These are phyloP conservation scores for Arthrinium puccinioides DNA, from an alignment of 2,329 filamentous ascomycete species.

Conservation along the genomic window DNA sequence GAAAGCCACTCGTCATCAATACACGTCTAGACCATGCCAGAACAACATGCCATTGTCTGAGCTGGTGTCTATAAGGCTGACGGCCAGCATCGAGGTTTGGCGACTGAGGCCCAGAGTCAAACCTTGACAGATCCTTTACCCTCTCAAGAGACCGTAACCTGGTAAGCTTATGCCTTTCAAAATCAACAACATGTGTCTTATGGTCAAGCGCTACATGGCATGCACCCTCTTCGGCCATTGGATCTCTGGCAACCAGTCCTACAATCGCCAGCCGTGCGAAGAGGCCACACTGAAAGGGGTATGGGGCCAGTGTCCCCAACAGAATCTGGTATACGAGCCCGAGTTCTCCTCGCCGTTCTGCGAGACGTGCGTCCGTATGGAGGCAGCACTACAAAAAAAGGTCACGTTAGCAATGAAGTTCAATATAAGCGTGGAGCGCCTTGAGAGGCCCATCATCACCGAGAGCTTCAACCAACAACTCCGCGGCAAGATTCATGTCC, in stretches of 20 bases:
- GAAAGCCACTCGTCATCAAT: too few relatives aligned
- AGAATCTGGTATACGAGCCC: not conserved
- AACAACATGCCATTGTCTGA: not conserved
- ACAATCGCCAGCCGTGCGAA: not conserved
- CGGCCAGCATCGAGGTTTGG: too few relatives aligned
- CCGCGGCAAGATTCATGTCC: not conserved
- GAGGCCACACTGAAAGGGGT: not conserved
- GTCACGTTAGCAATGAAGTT: not conserved
- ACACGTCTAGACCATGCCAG: too few relatives aligned
- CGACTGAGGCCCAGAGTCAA: too few relatives aligned
- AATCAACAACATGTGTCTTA: conserved; percentile 2
- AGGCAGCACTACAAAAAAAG: not conserved
- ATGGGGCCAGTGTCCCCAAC: not conserved
- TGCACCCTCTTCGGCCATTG: conserved; percentile 4
- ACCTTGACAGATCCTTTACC: too few relatives aligned
- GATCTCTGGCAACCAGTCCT: not conserved
- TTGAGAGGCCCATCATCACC: not conserved
- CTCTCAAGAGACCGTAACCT: too few relatives aligned
- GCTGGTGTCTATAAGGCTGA: too few relatives aligned
- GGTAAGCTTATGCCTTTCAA: too few relatives aligned
- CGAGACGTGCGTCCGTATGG: not conserved
- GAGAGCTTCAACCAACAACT: not conserved
- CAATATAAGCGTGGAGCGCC: not conserved
- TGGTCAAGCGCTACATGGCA: conserved; percentile 3
- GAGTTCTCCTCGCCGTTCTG: conserved; percentile 2